Evolutionary conservation across 805 yeast genomes (phyloP), one percentile per base, ranked within the genome.

Genomic region (Saccharomycopsis fermentans): DNA sequence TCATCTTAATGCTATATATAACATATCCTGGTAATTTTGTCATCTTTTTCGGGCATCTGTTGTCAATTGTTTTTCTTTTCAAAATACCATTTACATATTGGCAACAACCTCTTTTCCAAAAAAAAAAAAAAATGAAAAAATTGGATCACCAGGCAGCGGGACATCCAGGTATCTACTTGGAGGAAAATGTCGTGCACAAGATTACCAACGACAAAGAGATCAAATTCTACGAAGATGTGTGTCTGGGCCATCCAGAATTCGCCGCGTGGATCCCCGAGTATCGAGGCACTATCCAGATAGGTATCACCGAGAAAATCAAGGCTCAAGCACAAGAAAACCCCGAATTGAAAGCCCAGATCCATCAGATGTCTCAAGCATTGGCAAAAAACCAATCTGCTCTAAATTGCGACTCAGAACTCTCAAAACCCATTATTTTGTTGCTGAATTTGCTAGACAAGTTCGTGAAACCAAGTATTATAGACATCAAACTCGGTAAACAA

Each of bases 141-240:
- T 52, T 61, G 14, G 29, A 69, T 58, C 88, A 87, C 66, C 86
- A 83, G 70, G 98, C 94, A 2, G 98, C 97, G 0, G 99, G 99
- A 5, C 99, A 92, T 66, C 87, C 77, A 5, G 98, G 96, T 0
- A 80, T 86, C 2, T 64, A 89, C 57, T 79, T 81, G 11, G 82
- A 48, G 5, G 96, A 90, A 0, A 71, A 81, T 6, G 72, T 92
- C 16, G 86, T 91, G 63, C 80, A 88, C 58, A 92, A 94, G 69
- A 83, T 84, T 0, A 75, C 91, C 0, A 68, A 72, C 0, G 70
- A 70, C 27, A 82, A 81, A 63, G 99, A 92, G 70, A 70, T 86
- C 32, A 83, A 80, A n/a, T 94, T 94, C 70, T 92, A 94, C 1
- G 69, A 67, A 12, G 69, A 64, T 1, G 70, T 68, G 6, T 57